Evolutionary conservation across 208 protist genomes (phyloP).

Genomic region (Trypanosoma vivax): DNA sequence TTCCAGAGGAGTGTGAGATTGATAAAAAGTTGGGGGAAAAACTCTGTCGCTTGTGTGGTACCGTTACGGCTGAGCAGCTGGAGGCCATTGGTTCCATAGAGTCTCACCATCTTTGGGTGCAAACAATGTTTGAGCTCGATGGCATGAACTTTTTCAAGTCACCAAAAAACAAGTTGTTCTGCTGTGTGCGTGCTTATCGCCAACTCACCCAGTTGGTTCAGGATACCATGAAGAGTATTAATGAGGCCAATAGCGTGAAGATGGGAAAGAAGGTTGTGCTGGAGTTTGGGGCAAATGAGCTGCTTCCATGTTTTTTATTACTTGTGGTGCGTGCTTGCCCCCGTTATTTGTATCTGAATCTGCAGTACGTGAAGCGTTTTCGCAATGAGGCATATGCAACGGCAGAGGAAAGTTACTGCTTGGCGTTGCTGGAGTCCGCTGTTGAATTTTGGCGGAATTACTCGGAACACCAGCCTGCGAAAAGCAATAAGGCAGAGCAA

Average conservation of each 20-base stretch:
- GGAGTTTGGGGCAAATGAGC: slow-evolving; percentile 70
- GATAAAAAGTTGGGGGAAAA: slow-evolving; percentile 37
- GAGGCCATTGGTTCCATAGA: slow-evolving; percentile 64
- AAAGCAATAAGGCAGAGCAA: neutral
- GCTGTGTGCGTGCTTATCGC: slow-evolving; percentile 56
- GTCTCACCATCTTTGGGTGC: slow-evolving; percentile 59
- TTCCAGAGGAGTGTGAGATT: slow-evolving; percentile 26
- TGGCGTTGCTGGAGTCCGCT: slow-evolving; percentile 55
- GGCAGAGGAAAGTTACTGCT: slow-evolving; percentile 67
- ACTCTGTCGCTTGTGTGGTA: slow-evolving; percentile 25
- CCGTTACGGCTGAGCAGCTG: slow-evolving; percentile 33
- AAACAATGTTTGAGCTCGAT: slow-evolving; percentile 78
- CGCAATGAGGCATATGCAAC: slow-evolving; percentile 29
- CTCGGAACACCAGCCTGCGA: neutral
- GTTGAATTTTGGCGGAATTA: slow-evolving; percentile 58
- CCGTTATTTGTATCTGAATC: slow-evolving; percentile 62
- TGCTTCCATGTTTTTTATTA: slow-evolving; percentile 78
- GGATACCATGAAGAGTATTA: neutral
- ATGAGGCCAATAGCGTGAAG: neutral
- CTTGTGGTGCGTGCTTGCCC: slow-evolving; percentile 63
- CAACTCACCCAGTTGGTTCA: slow-evolving; percentile 16
- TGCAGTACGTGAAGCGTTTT: slow-evolving; percentile 63
- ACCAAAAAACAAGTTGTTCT: slow-evolving; percentile 69
- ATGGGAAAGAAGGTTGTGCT: neutral
- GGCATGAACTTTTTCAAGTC: slow-evolving; percentile 85